phyloP scores from a whole-genome alignment of 2,329 filamentous ascomycete genomes.

The Zymoseptoria brevis region DNA sequence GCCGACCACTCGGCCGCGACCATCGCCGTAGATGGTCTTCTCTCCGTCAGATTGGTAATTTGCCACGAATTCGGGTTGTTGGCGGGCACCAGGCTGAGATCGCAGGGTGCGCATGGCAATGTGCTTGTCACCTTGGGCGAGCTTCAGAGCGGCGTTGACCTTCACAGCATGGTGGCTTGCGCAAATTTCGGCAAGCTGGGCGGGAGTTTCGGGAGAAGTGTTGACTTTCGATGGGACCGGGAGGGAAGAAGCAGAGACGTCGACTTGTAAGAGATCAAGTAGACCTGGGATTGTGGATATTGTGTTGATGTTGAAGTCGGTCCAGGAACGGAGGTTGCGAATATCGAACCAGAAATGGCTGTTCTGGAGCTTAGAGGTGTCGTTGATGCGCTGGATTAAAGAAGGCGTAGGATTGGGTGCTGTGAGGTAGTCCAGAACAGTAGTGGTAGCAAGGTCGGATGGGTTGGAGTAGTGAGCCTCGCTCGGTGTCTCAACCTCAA shows the following conservation, averaged over 20 bases:
- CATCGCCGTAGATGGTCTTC: constrained; percentile 41
- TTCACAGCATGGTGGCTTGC: constrained; percentile 73
- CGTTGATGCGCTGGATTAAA: constrained; percentile 65
- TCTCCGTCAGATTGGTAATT: constrained; percentile 49
- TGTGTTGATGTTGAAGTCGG: constrained; percentile 63
- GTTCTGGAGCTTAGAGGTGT: constrained; percentile 60
- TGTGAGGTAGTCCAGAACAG: constrained; percentile 70
- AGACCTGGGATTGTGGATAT: constrained; percentile 68
- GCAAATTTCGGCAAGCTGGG: constrained; percentile 66
- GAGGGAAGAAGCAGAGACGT: constrained; percentile 55
- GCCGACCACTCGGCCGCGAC: constrained; percentile 60
- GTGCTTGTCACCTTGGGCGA: constrained; percentile 65
- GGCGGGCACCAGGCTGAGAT: constrained; percentile 34
- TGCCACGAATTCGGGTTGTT: constrained; percentile 59
- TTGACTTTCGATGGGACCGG: constrained; percentile 49
- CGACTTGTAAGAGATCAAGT: constrained; percentile 56
- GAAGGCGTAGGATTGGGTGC: constrained; percentile 72
- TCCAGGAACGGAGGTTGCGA: constrained; percentile 78
- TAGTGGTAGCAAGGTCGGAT: constrained; percentile 47
- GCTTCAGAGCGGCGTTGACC: constrained; percentile 72
- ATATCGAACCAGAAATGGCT: constrained; percentile 96
- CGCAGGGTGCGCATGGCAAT: constrained; percentile 39
- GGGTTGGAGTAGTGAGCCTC: constrained; percentile 1
- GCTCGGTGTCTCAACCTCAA: constrained; percentile 31
- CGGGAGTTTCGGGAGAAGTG: constrained; percentile 62